These are phyloP conservation scores for Schizosaccharomyces octosporus DNA, from an alignment of 805 yeast species.

Conservation along the genomic window DNA sequence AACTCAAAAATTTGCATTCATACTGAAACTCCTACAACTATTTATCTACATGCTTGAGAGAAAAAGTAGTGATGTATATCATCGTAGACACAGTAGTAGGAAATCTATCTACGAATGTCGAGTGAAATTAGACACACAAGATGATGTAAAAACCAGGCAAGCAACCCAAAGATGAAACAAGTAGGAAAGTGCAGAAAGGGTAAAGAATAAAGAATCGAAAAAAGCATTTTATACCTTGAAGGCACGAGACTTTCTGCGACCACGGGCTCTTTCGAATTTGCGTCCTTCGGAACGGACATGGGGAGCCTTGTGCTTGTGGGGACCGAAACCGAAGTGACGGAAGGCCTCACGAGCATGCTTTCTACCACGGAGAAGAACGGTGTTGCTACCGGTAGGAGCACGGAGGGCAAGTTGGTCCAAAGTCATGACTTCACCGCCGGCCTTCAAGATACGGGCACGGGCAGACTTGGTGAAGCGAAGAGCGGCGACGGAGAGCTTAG, in stretches of 20 bases:
- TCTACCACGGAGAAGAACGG: slow-evolving; percentile 94
- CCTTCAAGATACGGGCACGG: slow-evolving; percentile 85
- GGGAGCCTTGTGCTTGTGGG: slow-evolving; percentile 99
- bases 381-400: slow-evolving; percentile 99
- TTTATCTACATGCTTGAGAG: too few species aligned
- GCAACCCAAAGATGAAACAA: neutral
- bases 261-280: slow-evolving; percentile 99
- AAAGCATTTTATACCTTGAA: slow-evolving; percentile 73
- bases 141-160: neutral
- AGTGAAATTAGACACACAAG: too few species aligned
- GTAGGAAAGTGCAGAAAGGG: neutral
- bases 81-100: too few species aligned
- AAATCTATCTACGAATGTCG: too few species aligned
- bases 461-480: slow-evolving; percentile 98
- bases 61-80: too few species aligned
- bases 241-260: slow-evolving; percentile 97
- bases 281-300: slow-evolving; percentile 92
- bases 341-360: slow-evolving; percentile 98
- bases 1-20: too few species aligned
- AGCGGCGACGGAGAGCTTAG: slow-evolving; percentile 96
- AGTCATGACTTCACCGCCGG: slow-evolving; percentile 99
- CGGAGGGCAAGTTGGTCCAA: slow-evolving; percentile 96
- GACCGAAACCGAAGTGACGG: slow-evolving; percentile 99
- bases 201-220: neutral
- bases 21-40: too few species aligned